A percentile compares a stretch with the other conserved stretches of the same genome.
phyloP scores from a whole-genome alignment of 1,284 basidiomycete species.

The Papiliotrema laurentii region DNA sequence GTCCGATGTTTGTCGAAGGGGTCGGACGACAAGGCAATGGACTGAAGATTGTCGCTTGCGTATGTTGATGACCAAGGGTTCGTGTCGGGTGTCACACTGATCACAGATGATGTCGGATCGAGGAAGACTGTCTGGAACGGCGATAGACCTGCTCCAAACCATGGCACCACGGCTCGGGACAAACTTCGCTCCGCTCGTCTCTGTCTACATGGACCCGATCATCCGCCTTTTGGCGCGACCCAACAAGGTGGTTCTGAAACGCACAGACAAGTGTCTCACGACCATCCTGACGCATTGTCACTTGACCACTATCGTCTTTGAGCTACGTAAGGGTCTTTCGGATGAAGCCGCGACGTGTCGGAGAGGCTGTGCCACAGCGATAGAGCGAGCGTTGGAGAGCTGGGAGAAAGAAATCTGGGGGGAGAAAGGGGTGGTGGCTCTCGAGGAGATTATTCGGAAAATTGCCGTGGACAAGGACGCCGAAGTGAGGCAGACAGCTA shows the following conservation, averaged over 20 bases:
- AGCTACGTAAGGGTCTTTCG: conserved; percentile 43
- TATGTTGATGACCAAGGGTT: conserved; percentile 19
- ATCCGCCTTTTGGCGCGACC: conserved; percentile 50
- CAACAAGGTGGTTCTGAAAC: conserved; percentile 51
- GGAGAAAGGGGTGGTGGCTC: conserved; percentile 29
- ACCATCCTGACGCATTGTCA: conserved; percentile 50
- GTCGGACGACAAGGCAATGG: conserved; percentile 45
- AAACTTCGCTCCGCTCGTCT: conserved; percentile 47
- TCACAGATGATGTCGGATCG: conserved; percentile 51
- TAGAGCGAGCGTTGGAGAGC: conserved; percentile 27
- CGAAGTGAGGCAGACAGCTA: conserved; percentile 49
- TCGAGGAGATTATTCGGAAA: conserved; percentile 48
- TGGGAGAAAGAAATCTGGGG: conserved; percentile 39
- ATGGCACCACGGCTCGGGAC: conserved; percentile 49
- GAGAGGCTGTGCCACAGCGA: conserved; percentile 30
- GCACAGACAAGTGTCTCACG: conserved; percentile 49
- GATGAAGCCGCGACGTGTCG: conserved; percentile 48
- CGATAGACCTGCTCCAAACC: conserved; percentile 50
- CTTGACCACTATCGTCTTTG: conserved; percentile 36
- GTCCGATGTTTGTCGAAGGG: conserved; percentile 37
- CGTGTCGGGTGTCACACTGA: neutral
- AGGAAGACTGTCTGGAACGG: conserved; percentile 50
- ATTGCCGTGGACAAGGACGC: conserved; percentile 50
- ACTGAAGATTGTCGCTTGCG: conserved; percentile 42
- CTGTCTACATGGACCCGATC: conserved; percentile 49